Conservation (phyloP, 192 early-diverging fungal species). For the Funneliformis geosporum region DNA sequence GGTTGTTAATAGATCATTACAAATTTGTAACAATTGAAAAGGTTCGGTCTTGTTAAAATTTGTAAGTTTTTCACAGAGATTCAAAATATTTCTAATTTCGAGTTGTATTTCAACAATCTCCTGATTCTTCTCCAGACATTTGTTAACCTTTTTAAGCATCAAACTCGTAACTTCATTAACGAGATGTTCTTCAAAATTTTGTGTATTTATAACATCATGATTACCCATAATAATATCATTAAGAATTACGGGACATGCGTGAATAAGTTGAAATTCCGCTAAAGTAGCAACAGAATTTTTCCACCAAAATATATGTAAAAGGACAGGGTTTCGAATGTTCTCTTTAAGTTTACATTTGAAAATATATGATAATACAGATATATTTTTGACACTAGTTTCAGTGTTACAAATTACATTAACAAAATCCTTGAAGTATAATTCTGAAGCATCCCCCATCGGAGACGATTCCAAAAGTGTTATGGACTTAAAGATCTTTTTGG, state of each 20-base stretch:
- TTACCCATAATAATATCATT: not conserved
- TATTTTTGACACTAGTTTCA: slow-evolving; percentile 8
- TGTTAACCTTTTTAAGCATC: not conserved
- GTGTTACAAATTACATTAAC: not conserved
- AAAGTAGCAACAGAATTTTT: slow-evolving; percentile 1
- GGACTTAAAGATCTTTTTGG: not conserved
- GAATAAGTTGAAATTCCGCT: slow-evolving; percentile 11
- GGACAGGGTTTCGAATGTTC: slow-evolving; percentile 6
- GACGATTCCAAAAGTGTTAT: slow-evolving; percentile 4
- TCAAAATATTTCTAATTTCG: slow-evolving; percentile 4
- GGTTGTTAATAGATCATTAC: slow-evolving; percentile 27
- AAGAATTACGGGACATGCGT: slow-evolving; percentile 16
- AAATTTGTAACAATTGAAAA: slow-evolving; percentile 30
- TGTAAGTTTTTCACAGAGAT: slow-evolving; percentile 6
- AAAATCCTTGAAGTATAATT: slow-evolving; percentile 35
- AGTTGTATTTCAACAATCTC: slow-evolving; percentile 14
- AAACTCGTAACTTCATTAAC: slow-evolving; percentile 6
- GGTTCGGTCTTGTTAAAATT: not conserved
- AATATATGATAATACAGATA: not conserved
- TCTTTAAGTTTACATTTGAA: slow-evolving; percentile 18
- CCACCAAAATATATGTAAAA: slow-evolving; percentile 31
- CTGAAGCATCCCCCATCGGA: not conserved
- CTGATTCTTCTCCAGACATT: not conserved
- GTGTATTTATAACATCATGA: not conserved
- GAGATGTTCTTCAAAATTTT: slow-evolving; percentile 7